These are phyloP conservation scores for Crataegus laevigata DNA, from an alignment of 306 rosid genomes.

Conservation along the genomic window DNA sequence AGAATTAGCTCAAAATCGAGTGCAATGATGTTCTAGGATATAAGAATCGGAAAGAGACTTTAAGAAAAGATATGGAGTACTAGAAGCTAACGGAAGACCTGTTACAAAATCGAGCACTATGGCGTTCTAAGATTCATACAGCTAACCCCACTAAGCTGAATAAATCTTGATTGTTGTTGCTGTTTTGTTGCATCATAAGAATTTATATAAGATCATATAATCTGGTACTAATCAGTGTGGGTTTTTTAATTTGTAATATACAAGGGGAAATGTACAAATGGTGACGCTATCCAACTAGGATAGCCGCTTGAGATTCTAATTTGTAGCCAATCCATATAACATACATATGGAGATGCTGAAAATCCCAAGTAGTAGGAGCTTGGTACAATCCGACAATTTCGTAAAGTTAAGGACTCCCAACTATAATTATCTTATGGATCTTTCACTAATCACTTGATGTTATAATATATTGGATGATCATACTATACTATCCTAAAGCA, in stretches of 20 bases:
- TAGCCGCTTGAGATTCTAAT: slow-evolving; percentile 5
- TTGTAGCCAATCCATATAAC: not conserved
- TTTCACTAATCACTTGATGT: too few species aligned
- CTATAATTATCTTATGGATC: not conserved
- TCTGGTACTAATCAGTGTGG: not conserved
- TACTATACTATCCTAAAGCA: too few species aligned
- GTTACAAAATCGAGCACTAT: too few species aligned
- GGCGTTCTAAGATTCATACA: too few species aligned
- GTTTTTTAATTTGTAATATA: not conserved
- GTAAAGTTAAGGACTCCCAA: not conserved
- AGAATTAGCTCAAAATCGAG: too few species aligned
- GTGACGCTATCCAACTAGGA: not conserved
- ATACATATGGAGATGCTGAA: not conserved
- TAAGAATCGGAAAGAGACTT: too few species aligned
- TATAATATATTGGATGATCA: too few species aligned
- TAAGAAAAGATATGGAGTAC: too few species aligned
- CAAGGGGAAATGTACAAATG: not conserved
- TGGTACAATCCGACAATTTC: not conserved
- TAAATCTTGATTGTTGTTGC: too few species aligned
- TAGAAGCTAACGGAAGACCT: too few species aligned
- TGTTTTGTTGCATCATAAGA: not conserved
- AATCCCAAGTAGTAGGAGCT: not conserved
- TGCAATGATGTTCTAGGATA: too few species aligned
- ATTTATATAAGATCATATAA: not conserved
- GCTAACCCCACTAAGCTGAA: accelerated